Evolutionary conservation across 2,329 filamentous ascomycete genomes (phyloP), one percentile per base, ranked within the genome.

Genomic region (Claviceps lovelessii): DNA sequence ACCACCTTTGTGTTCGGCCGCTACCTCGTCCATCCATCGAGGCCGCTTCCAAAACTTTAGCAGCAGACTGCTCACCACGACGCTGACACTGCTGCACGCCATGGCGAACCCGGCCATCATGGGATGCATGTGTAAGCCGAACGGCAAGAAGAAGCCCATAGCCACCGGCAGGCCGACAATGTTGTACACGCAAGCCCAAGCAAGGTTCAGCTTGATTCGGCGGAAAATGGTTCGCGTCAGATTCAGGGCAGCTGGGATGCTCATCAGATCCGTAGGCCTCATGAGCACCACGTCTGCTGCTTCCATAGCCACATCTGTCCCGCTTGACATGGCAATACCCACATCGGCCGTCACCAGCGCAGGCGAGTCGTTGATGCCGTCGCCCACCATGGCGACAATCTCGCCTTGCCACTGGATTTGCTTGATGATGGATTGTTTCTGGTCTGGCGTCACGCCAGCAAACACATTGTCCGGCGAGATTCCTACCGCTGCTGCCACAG

Each of bases 281-380:
- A 98, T 98, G 54, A 98, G 83, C 17, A 98, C 93, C 19, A 98
- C 83, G 63, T 95, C 90, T 0, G 93, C 93, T 1, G 93, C 93
- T 72, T 97, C 93, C 83, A 98, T 95, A 51, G 93, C 93, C 1
- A 98, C 91, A 66, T 97, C 93, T 0, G 93, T 97, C 55, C 93
- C 93, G 8, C 85, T 90, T 5, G 88, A 80, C 70, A 98, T 88
- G 56, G 90, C 90, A 61, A 98, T 95, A 59, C 93, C 93, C 33
- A 97, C 83, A 61, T 95, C 84, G 11, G 93, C 90, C 0, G 90
- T 95, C 0, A 90, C 93, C 11, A 98, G 81, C 0, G 93, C 93
- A 0, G 93, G 93, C 0, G 90, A 95, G 73, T 98, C 93, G 70
- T 98, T 98, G 78, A 98, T 96, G 46, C 93, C 93, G 68, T 98